Evolutionary conservation across 805 yeast species (phyloP), one percentile per base, ranked within the genome.

Genomic region (Tetrapisispora arboricola): DNA sequence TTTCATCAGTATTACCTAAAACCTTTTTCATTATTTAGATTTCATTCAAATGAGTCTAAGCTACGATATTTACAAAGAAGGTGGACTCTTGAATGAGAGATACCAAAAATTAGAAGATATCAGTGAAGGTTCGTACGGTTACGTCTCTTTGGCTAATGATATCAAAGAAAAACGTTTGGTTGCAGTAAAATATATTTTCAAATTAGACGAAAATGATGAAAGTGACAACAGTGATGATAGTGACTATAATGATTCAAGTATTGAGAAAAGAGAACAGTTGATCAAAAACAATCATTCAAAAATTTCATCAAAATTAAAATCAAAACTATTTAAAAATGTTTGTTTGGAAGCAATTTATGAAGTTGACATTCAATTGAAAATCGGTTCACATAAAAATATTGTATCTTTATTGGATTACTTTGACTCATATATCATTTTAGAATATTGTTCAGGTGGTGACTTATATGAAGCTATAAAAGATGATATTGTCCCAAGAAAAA

Each of bases 71-170:
- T 67, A 67, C 45, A 66, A 67, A 42, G 68, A 66, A 49, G 72
- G 73, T 37, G 66, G 66, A 16, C 67, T 82, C 34, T 66, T 85
- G 42, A 72, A 78, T 44, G 68, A 68, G 41, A 68, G 83, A 42
- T 90, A 86, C 64, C 65, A 67, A 43, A 80, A 80, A 50, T 69
- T 86, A 18, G 77, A 75, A 43, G 84, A 79, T 55, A 75, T 90
- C 44, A 84, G 88, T 55, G 88, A 85, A 60, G 97, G 97, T 24
- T 85, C 96, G 0, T 90, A 85, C 61, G 97, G 97, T 38, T 73
- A 83, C 36, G 97, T 90, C 8, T 78, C 94, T 2, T 70, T 90
- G 20, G 96, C 95, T 9, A 78, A 77, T 52, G 95, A 90, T 59
- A 50, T 61, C 4, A 49, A 51, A 18, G 68, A 71, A 20, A 62